Evolutionary conservation across 2,329 filamentous ascomycete genomes (phyloP).

Genomic region (Pleomassaria siparia): DNA sequence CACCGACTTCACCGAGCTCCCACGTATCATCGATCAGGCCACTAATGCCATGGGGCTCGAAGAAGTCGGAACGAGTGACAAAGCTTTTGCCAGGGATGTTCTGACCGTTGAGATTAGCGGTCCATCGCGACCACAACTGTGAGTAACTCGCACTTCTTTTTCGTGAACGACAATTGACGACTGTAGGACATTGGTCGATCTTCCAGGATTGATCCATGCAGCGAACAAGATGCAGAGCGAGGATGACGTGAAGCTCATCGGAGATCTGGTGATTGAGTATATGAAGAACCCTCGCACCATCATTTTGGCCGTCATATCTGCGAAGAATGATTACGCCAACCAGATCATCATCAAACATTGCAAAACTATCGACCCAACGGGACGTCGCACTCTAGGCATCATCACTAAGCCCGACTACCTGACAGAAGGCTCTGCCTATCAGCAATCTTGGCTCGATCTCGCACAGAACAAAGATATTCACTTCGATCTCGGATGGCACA

Average conservation of each 20-base stretch:
- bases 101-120: constrained; percentile 48
- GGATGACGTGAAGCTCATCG: constrained; percentile 25
- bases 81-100: constrained; percentile 45
- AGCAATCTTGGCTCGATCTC: constrained; percentile 45
- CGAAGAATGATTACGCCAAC: constrained; percentile 53
- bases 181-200: constrained; percentile 49
- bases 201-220: constrained; percentile 50
- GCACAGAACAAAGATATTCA: constrained; percentile 44
- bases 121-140: constrained; percentile 37
- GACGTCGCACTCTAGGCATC: constrained; percentile 56
- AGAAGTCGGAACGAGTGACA: constrained; percentile 13
- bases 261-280: constrained; percentile 25
- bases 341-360: constrained; percentile 59
- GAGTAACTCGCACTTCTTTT: constrained; percentile 24
- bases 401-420: constrained; percentile 60
- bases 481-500: constrained; percentile 55
- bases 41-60: constrained; percentile 53
- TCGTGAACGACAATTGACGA: not conserved
- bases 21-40: constrained; percentile 55
- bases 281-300: constrained; percentile 33
- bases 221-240: constrained; percentile 24
- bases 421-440: constrained; percentile 40
- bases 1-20: constrained; percentile 45
- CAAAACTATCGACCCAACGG: constrained; percentile 48
- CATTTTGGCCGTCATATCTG: constrained; percentile 39